phyloP scores from a whole-genome alignment of 768 basidiomycete genomes.

The Cyathus striatus region DNA sequence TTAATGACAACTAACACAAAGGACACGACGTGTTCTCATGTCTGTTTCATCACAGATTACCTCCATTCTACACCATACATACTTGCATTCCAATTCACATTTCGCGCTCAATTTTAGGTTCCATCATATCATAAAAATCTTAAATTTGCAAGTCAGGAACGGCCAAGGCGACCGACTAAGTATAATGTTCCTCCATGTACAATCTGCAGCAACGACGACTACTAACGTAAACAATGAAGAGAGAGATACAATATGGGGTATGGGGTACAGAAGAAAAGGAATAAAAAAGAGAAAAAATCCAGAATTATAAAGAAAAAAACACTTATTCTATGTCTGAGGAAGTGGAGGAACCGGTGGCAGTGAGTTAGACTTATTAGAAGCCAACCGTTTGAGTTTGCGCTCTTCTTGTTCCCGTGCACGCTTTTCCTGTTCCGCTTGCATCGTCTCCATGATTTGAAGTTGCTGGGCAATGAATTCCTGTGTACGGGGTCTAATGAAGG shows the following conservation, averaged over 20 bases:
- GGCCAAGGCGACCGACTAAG: neutral
- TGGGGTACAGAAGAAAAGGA: neutral
- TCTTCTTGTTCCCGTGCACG: constrained; percentile 57
- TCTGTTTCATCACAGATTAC: too few species aligned
- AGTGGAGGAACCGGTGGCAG: constrained; percentile 35
- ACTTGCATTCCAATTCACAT: too few species aligned
- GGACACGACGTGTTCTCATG: too few species aligned
- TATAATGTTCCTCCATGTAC: neutral
- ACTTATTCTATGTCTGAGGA: too few species aligned
- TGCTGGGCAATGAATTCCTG: constrained; percentile 88
- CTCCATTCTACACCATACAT: too few species aligned
- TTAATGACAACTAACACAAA: too few species aligned
- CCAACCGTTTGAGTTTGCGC: constrained; percentile 53
- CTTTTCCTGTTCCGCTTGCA: constrained; percentile 79
- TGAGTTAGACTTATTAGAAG: constrained; percentile 25
- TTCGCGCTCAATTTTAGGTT: too few species aligned
- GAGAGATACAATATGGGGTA: neutral
- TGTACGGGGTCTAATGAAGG: constrained; percentile 56
- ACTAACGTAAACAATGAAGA: neutral
- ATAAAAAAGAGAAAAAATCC: neutral
- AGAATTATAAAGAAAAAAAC: too few species aligned
- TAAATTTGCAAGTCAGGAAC: too few species aligned
- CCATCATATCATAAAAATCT: too few species aligned
- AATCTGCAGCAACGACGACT: neutral
- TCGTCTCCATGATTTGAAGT: constrained; percentile 72